Evolutionary conservation across 1,139 yeast species (phyloP).

Genomic region (Pichia terricola): DNA sequence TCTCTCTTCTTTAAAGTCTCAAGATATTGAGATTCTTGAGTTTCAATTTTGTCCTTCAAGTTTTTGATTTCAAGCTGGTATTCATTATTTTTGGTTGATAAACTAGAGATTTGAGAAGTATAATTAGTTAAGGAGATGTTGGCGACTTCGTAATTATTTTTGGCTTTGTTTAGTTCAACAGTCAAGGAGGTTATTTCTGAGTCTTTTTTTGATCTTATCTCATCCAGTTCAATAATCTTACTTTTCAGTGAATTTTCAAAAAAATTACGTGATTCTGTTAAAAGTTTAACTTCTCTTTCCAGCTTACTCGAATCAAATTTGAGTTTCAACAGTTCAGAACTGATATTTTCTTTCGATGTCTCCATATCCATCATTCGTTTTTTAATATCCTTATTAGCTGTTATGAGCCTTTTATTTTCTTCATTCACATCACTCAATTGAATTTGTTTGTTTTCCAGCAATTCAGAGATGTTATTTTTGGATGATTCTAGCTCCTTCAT

Average conservation of each 20-base stretch:
- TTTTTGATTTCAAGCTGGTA: conserved; percentile 34
- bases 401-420: conserved; percentile 39
- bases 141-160: conserved; percentile 32
- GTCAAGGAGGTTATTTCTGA: conserved; percentile 26
- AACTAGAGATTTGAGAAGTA: conserved; percentile 27
- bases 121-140: conserved; percentile 22
- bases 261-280: conserved; percentile 36
- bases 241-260: conserved; percentile 36
- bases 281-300: conserved; percentile 33
- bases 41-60: conserved; percentile 37
- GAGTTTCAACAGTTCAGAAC: conserved; percentile 17
- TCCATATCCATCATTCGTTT: conserved; percentile 30
- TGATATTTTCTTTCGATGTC: conserved; percentile 14
- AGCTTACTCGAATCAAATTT: conserved; percentile 30
- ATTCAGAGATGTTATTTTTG: conserved; percentile 31
- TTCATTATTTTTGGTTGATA: conserved; percentile 30
- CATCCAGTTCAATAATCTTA: conserved; percentile 21
- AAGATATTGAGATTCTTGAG: conserved; percentile 44
- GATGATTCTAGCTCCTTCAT: conserved; percentile 26
- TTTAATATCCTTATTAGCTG: conserved; percentile 38
- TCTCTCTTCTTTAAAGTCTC: conserved; percentile 59
- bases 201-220: conserved; percentile 22
- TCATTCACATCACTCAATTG: conserved; percentile 41
- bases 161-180: conserved; percentile 25
- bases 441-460: conserved; percentile 35